Conservation (phyloP, 805 yeast genomes). For the Ogataea ramenticola region DNA sequence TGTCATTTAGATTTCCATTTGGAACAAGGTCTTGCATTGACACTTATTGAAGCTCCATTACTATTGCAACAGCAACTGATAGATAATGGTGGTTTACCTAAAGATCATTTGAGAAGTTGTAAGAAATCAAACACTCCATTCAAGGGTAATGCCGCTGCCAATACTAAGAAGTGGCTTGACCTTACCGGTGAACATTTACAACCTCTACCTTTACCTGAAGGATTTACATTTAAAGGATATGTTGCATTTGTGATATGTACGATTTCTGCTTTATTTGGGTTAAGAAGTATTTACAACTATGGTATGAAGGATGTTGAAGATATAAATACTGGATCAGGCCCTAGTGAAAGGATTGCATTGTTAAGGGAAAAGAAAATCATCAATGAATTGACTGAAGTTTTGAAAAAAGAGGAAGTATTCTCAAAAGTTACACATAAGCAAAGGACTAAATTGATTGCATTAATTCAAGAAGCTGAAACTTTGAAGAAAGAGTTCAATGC, state of each 20-base stretch:
- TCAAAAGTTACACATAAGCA: conserved; percentile 1
- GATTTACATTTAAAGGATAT: conserved; percentile 68
- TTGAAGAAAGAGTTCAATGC: conserved; percentile 7
- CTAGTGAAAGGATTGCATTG: conserved; percentile 25
- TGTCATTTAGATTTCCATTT: conserved; percentile 87
- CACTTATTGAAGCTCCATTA: conserved; percentile 64
- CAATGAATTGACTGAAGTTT: conserved; percentile 7
- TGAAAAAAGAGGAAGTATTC: conserved; percentile 8
- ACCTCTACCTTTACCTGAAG: conserved; percentile 55
- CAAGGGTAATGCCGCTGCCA: conserved; percentile 73
- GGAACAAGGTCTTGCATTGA: conserved; percentile 72
- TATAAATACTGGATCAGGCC: neutral
- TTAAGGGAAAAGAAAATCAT: conserved; percentile 11
- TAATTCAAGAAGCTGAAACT: conserved; percentile 16
- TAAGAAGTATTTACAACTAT: conserved; percentile 50
- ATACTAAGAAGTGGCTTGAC: conserved; percentile 43
- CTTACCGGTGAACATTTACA: conserved; percentile 56
- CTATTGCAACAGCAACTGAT: conserved; percentile 35
- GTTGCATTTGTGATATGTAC: conserved; percentile 51
- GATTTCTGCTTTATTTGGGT: conserved; percentile 50
- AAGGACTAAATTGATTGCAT: conserved; percentile 6
- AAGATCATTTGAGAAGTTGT: conserved; percentile 46
- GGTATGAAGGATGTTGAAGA: conserved; percentile 54
- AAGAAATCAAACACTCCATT: conserved; percentile 34
- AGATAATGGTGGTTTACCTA: conserved; percentile 26